These are phyloP conservation scores for Artemisia argyi DNA, from an alignment of 129 eudicot genomes.

Conservation along the genomic window DNA sequence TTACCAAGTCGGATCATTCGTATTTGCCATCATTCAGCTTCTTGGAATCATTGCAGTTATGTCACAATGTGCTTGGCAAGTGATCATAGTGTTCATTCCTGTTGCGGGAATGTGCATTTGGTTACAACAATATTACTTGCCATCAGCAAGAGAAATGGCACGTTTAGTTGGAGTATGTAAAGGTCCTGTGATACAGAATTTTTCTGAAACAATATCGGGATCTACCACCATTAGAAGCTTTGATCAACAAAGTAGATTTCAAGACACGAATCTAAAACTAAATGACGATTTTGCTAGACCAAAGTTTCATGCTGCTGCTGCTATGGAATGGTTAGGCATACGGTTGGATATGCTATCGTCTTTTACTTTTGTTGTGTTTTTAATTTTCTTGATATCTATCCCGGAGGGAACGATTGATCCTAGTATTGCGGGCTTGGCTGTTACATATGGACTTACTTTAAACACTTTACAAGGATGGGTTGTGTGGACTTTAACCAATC, in stretches of 20 bases:
- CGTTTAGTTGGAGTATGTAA: slow-evolving; percentile 28
- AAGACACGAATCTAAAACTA: slow-evolving; percentile 32
- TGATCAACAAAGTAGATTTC: slow-evolving; percentile 43
- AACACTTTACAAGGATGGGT: slow-evolving; percentile 40
- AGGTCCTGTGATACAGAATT: slow-evolving; percentile 37
- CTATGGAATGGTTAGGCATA: slow-evolving; percentile 49
- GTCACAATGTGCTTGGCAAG: slow-evolving; percentile 37
- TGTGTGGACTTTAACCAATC: slow-evolving; percentile 38
- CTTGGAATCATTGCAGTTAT: slow-evolving; percentile 35
- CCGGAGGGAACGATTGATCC: slow-evolving; percentile 54
- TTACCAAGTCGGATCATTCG: slow-evolving; percentile 35
- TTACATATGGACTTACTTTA: slow-evolving; percentile 49
- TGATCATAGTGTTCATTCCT: slow-evolving; percentile 31
- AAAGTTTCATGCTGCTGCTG: slow-evolving; percentile 41
- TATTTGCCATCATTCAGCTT: slow-evolving; percentile 36
- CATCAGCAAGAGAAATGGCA: slow-evolving; percentile 46
- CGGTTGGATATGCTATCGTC: slow-evolving; percentile 41
- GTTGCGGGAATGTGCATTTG: slow-evolving; percentile 38
- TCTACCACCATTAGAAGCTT: slow-evolving; percentile 38
- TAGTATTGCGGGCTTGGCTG: slow-evolving; percentile 45
- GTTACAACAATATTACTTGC: slow-evolving; percentile 46
- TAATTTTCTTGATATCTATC: slow-evolving; percentile 42
- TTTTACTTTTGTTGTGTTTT: slow-evolving; percentile 35
- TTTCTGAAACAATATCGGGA: slow-evolving; percentile 39
- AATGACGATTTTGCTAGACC: slow-evolving; percentile 42